Evolutionary conservation across 768 basidiomycete species (phyloP), one percentile per base, ranked within the genome.

Genomic region (Pisolithus tinctorius): DNA sequence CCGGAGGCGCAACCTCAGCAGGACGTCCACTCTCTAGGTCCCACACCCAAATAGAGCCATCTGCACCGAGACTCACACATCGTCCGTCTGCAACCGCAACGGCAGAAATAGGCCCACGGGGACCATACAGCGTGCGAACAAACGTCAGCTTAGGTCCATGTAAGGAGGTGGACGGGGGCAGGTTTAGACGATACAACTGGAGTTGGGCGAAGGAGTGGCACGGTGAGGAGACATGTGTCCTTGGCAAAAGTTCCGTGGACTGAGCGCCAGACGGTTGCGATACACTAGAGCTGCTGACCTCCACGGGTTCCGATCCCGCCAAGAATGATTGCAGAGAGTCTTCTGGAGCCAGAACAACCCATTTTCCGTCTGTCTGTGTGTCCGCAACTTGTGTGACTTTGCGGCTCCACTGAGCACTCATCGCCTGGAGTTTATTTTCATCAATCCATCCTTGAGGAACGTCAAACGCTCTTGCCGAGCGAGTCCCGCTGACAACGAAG

Each of bases 31-130:
- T 76, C 63, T 92, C 89, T 30, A 92, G 72, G 68, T 92, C 89
- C 89, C 89, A 92, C 3, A 88, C 85, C 86, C 87, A 89, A 40
- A 92, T 76, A 58, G 79, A 79, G 38, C 87, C 87, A 62, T 88
- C 82, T 31, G 68, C 67, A 8, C 84, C 81, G 17, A 90, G 67
- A 60, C 86, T 84, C 27, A 92, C 84, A 56, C 89, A 92, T 3
- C 89, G 80, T 23, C 89, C 89, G 65, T 92, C 89, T 27, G 89
- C 81, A 34, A 92, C 72, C 14, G 84, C 77, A 20, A 92, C 74
- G 4, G 84, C 78, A 4, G 76, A 76, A 23, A 89, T 75, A 6
- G 84, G 78, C 7, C 84, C 82, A 1, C 72, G 70, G 45, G 86
- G 88, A 6, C 90, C 88, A 59, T 84, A 75, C 43, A 92, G 66